Base-by-base conservation (phyloP, 495 filamentous ascomycete species). In the Xylaria curta region DNA sequence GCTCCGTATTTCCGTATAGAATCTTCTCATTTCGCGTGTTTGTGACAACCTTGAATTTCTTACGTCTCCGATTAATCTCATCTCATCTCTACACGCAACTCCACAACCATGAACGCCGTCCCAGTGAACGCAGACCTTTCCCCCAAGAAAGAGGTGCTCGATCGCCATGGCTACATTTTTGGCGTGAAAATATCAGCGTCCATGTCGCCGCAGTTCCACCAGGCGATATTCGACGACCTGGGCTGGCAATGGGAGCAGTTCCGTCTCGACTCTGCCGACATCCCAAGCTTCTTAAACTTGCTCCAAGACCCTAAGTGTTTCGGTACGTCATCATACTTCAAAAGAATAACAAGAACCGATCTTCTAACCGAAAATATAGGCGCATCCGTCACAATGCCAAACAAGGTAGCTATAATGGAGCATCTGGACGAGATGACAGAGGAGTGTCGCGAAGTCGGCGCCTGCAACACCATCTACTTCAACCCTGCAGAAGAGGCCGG, bases 401-500 rank as follows among this genome's bases (percentile, higher is more conserved):
- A 89, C 81, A 94, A 94, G 80, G 85, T 93, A 58, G 82, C 85
- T 67, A 91, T 93, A 76, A 87, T 93, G 78, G 83, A 86, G 3
- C 82, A 91, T 72, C 85, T 93, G 8, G 91, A 94, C 78, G 86
- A 88, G 42, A 80, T 93, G 33, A 92, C 91, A 15, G 86, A 88
- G 36, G 90, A 92, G 77, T 91, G 85, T 63, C 85, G 85, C 17
- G 89, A 88, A 60, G 89, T 93, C 17, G 91, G 91, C 62, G 91
- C 91, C 69, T 88, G 88, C 80, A 93, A 94, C 83, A 94, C 91
- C 10, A 85, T 94, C 61, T 94, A 91, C 84, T 74, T 89, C 42
- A 84, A 19, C 13, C 54, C 56, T 0, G 31, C 38, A 10, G 67
- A 36, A 21, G 44, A 33, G 26, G 82, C 84, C 10, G 69, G 71